Percentiles rank a stretch among this genome's conserved stretches.
phyloP scores from a whole-genome alignment of 441 rosid genomes.

The Rhodomyrtus psidioides region DNA sequence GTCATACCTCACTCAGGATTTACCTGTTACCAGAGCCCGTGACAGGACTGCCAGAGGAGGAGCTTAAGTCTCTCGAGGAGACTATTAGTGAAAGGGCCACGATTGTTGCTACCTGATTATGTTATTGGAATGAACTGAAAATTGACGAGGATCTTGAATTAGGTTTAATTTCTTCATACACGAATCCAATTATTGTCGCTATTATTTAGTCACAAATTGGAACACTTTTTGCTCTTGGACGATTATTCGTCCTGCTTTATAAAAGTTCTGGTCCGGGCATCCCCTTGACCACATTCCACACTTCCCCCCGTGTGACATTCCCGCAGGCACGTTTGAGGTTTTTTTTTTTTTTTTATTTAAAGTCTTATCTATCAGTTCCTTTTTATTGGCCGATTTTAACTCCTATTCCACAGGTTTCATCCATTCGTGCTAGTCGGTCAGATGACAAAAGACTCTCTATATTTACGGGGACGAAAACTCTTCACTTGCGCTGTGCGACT shows the following conservation, averaged over 20 bases:
- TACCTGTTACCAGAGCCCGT: not conserved
- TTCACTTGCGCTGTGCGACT: constrained; percentile 67
- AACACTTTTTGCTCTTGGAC: not conserved
- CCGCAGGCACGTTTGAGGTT: not conserved
- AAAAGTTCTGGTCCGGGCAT: not conserved
- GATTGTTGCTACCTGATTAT: not conserved
- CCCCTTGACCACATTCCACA: not conserved
- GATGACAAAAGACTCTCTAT: constrained; percentile 90
- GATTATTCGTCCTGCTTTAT: not conserved
- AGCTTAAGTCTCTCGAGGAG: not conserved
- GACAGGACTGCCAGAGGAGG: not conserved
- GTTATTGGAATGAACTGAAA: not conserved
- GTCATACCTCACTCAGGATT: not conserved
- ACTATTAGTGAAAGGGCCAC: not conserved
- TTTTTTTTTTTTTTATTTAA: not conserved
- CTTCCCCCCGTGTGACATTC: not conserved
- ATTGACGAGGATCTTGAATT: not conserved
- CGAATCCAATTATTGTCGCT: not conserved
- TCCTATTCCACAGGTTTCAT: constrained; percentile 63
- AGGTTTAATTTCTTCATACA: not conserved
- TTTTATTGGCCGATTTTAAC: constrained; percentile 1
- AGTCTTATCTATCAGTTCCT: not conserved
- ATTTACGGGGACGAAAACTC: constrained; percentile 94
- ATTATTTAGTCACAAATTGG: not conserved
- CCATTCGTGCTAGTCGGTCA: constrained; percentile 84